Conservation (phyloP, 768 basidiomycete species). For the Macrocybe gigantea region DNA sequence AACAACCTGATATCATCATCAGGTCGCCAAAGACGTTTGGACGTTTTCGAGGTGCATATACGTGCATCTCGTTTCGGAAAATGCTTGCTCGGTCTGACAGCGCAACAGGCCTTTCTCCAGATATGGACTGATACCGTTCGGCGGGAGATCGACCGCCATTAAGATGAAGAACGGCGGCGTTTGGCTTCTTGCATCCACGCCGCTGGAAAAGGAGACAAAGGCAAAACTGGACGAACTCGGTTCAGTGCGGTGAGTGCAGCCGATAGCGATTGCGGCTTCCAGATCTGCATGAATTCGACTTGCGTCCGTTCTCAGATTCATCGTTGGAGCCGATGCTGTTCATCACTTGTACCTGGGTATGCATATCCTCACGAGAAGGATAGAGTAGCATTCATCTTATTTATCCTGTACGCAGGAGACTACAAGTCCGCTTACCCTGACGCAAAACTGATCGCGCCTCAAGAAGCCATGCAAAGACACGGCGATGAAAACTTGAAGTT, state of each 20-base stretch:
- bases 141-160: slow-evolving; percentile 76
- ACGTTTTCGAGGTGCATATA: slow-evolving; percentile 50
- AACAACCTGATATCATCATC: neutral
- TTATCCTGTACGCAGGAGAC: slow-evolving; percentile 29
- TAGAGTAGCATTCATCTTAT: neutral
- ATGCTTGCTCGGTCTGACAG: slow-evolving; percentile 11
- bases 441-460: slow-evolving; percentile 62
- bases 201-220: slow-evolving; percentile 58
- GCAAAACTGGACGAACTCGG: slow-evolving; percentile 55
- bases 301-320: slow-evolving; percentile 31
- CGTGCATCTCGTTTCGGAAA: neutral
- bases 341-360: slow-evolving; percentile 53
- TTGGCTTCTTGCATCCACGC: slow-evolving; percentile 75
- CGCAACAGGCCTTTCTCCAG: slow-evolving; percentile 49
- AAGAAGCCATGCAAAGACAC: slow-evolving; percentile 41
- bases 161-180: slow-evolving; percentile 57
- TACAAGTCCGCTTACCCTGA: slow-evolving; percentile 58
- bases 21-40: slow-evolving; percentile 47
- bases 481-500: slow-evolving; percentile 42
- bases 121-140: slow-evolving; percentile 58
- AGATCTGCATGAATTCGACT: slow-evolving; percentile 1
- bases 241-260: slow-evolving; percentile 48
- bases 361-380: slow-evolving; percentile 2
- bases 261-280: neutral
- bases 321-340: slow-evolving; percentile 47